Conservation (phyloP, 805 yeast species). For the Candida oleophila region DNA sequence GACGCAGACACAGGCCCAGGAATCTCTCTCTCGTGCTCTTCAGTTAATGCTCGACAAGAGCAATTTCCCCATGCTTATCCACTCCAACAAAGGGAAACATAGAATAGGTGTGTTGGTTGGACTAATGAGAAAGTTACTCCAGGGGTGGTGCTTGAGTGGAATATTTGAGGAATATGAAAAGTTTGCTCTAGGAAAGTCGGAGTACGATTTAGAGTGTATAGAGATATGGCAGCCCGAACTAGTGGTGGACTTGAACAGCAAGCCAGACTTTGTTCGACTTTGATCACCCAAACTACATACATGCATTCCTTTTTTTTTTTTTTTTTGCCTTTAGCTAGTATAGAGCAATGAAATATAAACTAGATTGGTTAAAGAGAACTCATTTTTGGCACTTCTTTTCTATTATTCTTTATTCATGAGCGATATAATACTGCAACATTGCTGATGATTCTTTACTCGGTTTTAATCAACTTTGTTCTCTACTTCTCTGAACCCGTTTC, state of each 20-base stretch:
- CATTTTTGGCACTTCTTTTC: too few species aligned
- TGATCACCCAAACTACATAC: slow-evolving; percentile 8
- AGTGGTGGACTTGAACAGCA: slow-evolving; percentile 41
- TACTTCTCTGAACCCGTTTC: background rate
- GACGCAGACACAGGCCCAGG: slow-evolving; percentile 33
- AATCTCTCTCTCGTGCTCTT: slow-evolving; percentile 55
- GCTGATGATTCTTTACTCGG: background rate
- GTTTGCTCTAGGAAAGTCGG: slow-evolving; percentile 92
- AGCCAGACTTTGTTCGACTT: slow-evolving; percentile 64
- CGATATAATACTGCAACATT: background rate
- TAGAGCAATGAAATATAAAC: too few species aligned
- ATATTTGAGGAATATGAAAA: slow-evolving; percentile 91
- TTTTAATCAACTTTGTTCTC: background rate
- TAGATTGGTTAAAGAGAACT: too few species aligned
- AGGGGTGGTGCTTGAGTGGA: slow-evolving; percentile 92
- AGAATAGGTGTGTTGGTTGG: slow-evolving; percentile 94
- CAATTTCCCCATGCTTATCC: slow-evolving; percentile 85
- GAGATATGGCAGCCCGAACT: slow-evolving; percentile 75
- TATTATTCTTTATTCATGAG: too few species aligned
- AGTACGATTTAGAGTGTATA: slow-evolving; percentile 85
- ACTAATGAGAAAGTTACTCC: slow-evolving; percentile 76
- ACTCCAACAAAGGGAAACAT: slow-evolving; percentile 97
- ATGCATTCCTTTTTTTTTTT: too few species aligned
- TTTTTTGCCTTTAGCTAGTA: too few species aligned
- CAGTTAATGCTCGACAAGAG: slow-evolving; percentile 56